phyloP scores from a whole-genome alignment of 139 green algal genomes.

The Pleodorina starrii region DNA sequence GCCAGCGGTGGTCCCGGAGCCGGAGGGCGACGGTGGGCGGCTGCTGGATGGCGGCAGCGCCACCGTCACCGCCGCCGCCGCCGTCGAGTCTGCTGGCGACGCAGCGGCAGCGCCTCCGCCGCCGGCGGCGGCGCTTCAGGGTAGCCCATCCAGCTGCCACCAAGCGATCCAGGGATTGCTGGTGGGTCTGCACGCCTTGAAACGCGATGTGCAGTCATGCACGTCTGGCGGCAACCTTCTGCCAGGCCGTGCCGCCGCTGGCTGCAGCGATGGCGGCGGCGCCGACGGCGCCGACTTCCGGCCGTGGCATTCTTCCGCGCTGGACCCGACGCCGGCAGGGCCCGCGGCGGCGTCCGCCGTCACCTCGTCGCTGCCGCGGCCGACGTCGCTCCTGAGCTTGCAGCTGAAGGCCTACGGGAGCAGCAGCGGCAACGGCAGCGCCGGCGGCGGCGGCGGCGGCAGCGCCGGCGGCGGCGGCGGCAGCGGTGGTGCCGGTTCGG shows the following conservation, averaged over 20 bases:
- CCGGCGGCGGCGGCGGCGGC: not conserved
- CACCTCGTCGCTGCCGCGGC: not conserved
- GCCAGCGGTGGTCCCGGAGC: too few relatives aligned
- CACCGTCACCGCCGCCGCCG: not conserved
- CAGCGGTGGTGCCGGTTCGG: not conserved
- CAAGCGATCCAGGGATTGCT: not conserved
- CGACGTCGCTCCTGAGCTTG: slow-evolving; percentile 25
- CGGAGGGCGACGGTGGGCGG: too few relatives aligned
- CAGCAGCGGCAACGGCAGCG: not conserved
- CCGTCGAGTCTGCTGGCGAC: not conserved
- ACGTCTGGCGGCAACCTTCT: too few relatives aligned
- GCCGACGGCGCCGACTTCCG: not conserved
- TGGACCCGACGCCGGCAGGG: not conserved
- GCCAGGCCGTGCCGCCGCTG: too few relatives aligned
- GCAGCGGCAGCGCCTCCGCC: not conserved
- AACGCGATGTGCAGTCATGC: not conserved
- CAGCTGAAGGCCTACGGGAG: not conserved
- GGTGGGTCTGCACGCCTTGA: not conserved
- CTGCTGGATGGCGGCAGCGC: too few relatives aligned
- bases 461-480: not conserved
- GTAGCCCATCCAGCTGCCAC: too few relatives aligned
- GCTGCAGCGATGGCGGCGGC: not conserved
- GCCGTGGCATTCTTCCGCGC: not conserved
- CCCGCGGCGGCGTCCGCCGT: not conserved
- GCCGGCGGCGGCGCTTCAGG: too few relatives aligned